Evolutionary conservation across 2,329 filamentous ascomycete species (phyloP).

Genomic region (Aspergillus glaucus): DNA sequence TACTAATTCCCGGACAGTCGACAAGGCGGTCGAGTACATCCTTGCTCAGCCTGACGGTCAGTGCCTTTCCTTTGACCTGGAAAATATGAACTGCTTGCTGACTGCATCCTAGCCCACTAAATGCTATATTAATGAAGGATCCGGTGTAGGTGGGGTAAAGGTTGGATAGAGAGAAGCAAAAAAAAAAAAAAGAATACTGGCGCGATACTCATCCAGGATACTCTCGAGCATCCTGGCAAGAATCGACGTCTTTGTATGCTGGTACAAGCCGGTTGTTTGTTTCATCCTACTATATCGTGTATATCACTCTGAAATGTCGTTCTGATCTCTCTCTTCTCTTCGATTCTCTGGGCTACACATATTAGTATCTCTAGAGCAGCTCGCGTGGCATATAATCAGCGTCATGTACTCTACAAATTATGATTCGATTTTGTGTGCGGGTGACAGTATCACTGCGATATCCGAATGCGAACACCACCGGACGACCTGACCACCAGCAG

Average conservation of each 20-base stretch:
- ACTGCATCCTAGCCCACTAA: constrained; percentile 30
- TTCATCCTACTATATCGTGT: constrained; percentile 35
- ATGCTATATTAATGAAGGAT: constrained; percentile 21
- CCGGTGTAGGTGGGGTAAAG: constrained; percentile 16
- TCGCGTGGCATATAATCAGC: too few relatives aligned
- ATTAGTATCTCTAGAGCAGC: background rate
- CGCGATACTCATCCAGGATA: constrained; percentile 18
- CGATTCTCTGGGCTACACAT: background rate
- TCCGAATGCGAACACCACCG: background rate
- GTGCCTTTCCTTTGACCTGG: constrained; percentile 34
- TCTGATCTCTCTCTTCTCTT: constrained; percentile 13
- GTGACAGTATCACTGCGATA: background rate
- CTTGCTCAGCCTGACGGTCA: constrained; percentile 83
- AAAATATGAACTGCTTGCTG: constrained; percentile 6
- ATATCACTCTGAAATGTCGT: constrained; percentile 37
- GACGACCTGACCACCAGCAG: background rate
- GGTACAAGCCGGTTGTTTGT: constrained; percentile 30
- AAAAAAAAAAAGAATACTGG: constrained; percentile 27
- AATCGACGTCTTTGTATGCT: constrained; percentile 29
- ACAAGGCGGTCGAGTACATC: constrained; percentile 94
- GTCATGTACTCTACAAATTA: too few relatives aligned
- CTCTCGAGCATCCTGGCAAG: constrained; percentile 22
- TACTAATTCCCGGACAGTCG: constrained; percentile 52
- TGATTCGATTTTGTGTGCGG: too few relatives aligned
- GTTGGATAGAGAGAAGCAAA: constrained; percentile 24